phyloP scores from a whole-genome alignment of 139 green algal species.

The Picochlorum sp. region DNA sequence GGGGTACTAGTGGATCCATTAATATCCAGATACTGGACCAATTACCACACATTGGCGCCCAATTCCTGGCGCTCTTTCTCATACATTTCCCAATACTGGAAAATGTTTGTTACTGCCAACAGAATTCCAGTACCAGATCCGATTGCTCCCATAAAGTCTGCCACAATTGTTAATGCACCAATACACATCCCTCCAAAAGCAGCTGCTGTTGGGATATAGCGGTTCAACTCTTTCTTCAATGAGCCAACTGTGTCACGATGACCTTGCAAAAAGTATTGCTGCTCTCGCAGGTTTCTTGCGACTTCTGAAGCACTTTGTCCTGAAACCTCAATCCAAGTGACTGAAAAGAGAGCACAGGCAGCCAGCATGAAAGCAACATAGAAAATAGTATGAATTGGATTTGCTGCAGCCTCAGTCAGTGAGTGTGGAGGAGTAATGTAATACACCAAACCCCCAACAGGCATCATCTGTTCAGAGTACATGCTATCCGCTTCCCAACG shows the following conservation, averaged over 20 bases:
- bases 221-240: conserved; percentile 95
- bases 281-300: conserved; percentile 94
- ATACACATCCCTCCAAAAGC: conserved; percentile 99
- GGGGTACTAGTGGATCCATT: too few relatives aligned
- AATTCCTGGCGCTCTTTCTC: conserved; percentile 28
- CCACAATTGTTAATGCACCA: conserved; percentile 93
- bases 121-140: conserved; percentile 89
- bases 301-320: conserved; percentile 88
- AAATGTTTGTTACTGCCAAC: conserved; percentile 98
- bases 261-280: conserved; percentile 86
- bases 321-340: conserved; percentile 99
- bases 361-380: conserved; percentile 97
- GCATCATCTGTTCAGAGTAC: conserved; percentile 67
- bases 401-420: conserved; percentile 74
- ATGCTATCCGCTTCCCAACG: conserved; percentile 64
- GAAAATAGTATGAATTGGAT: conserved; percentile 94
- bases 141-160: conserved; percentile 92
- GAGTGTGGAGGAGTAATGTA: conserved; percentile 90
- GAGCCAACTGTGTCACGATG: conserved; percentile 56
- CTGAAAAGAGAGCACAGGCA: conserved; percentile 97
- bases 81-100: conserved; percentile 46
- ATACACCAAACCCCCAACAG: conserved; percentile 95
- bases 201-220: conserved; percentile 87
- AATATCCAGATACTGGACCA: neutral
- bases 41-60: conserved; percentile 6